Percentiles rank a stretch among this genome's conserved stretches.
phyloP scores from a whole-genome alignment of 2,329 filamentous ascomycete genomes.

The Trichophyton schoenleinii region DNA sequence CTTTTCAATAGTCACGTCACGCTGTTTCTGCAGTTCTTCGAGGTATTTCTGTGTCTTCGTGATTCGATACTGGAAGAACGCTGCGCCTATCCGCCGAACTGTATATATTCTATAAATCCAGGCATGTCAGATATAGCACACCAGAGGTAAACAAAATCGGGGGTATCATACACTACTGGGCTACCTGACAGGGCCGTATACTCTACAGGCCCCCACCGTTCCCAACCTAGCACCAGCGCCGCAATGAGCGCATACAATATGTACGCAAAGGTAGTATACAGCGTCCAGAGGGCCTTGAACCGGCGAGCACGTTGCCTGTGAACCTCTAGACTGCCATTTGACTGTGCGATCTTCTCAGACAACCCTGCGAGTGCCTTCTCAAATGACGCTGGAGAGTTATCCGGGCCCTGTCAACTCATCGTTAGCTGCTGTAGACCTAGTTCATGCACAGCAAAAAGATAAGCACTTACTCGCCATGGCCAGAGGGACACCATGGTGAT shows the following conservation, averaged over 20 bases:
- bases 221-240: slow-evolving; percentile 70
- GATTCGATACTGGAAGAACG: slow-evolving; percentile 72
- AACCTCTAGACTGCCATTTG: slow-evolving; percentile 60
- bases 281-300: slow-evolving; percentile 71
- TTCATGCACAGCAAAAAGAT: neutral
- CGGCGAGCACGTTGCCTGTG: slow-evolving; percentile 62
- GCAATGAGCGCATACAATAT: slow-evolving; percentile 74
- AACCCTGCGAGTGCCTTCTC: slow-evolving; percentile 80
- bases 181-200: slow-evolving; percentile 67
- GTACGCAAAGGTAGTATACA: slow-evolving; percentile 85
- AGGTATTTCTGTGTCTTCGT: slow-evolving; percentile 55
- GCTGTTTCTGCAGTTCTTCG: slow-evolving; percentile 63
- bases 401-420: slow-evolving; percentile 48
- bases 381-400: slow-evolving; percentile 77
- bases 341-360: slow-evolving; percentile 66
- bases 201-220: slow-evolving; percentile 62
- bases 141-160: neutral
- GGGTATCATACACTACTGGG: slow-evolving; percentile 54
- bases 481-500: slow-evolving; percentile 64
- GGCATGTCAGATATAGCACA: slow-evolving; percentile 3
- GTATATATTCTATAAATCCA: slow-evolving; percentile 57
- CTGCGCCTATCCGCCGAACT: slow-evolving; percentile 52
- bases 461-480: slow-evolving; percentile 59
- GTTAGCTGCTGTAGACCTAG: neutral
- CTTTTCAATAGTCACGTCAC: slow-evolving; percentile 78